A percentile compares a stretch with the other conserved stretches of the same genome.
These are phyloP conservation scores for Amanita rimosa DNA, from an alignment of 768 basidiomycete genomes.

Conservation along the genomic window DNA sequence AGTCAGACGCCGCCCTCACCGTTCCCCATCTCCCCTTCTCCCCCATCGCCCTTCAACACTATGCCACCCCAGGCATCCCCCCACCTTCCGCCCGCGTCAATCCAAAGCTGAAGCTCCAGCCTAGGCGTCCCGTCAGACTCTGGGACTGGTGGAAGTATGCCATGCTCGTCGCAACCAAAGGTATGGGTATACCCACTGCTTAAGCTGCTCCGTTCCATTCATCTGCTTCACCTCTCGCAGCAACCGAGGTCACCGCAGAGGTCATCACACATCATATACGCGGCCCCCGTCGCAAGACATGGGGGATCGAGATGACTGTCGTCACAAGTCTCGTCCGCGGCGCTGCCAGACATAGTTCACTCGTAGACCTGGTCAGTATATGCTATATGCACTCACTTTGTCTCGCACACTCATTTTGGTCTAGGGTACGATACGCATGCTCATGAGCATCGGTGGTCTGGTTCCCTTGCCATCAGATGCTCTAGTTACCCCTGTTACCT, in stretches of 20 bases:
- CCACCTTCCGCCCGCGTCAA: slow-evolving; percentile 71
- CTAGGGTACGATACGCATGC: slow-evolving; percentile 39
- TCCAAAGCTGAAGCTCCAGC: slow-evolving; percentile 49
- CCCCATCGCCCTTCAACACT: slow-evolving; percentile 33
- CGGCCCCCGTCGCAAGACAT: slow-evolving; percentile 82
- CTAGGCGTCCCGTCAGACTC: slow-evolving; percentile 41
- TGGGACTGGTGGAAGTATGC: slow-evolving; percentile 71
- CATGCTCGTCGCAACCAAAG: slow-evolving; percentile 54
- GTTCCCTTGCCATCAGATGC: slow-evolving; percentile 88
- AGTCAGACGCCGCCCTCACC: slow-evolving; percentile 7
- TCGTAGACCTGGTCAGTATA: slow-evolving; percentile 68
- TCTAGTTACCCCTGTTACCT: slow-evolving; percentile 89
- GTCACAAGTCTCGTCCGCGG: slow-evolving; percentile 80
- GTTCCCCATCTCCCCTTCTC: slow-evolving; percentile 18
- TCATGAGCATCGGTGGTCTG: slow-evolving; percentile 73
- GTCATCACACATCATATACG: slow-evolving; percentile 70
- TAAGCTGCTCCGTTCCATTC: background rate
- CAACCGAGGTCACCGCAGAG: slow-evolving; percentile 46
- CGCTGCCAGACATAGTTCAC: slow-evolving; percentile 64
- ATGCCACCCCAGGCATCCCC: slow-evolving; percentile 53
- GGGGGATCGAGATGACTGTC: slow-evolving; percentile 94
- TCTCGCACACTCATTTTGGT: slow-evolving; percentile 1
- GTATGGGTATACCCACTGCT: slow-evolving; percentile 27
- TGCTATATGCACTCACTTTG: slow-evolving; percentile 9
- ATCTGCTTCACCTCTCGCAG: slow-evolving; percentile 12